These are phyloP conservation scores for Paulownia fortunei DNA, from an alignment of 257 asterid genomes.

Conservation along the genomic window DNA sequence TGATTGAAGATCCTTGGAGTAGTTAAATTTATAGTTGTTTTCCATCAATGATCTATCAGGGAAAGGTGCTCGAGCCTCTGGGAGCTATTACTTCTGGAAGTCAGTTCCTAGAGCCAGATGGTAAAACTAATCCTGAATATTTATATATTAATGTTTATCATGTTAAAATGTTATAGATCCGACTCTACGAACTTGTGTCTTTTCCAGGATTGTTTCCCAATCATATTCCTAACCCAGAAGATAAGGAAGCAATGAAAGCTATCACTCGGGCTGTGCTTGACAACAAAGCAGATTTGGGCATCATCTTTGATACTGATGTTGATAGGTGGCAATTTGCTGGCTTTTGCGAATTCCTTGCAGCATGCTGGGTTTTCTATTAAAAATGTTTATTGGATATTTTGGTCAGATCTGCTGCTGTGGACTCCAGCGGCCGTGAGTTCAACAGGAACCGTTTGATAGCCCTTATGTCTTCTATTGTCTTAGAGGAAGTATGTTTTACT, in stretches of 20 bases:
- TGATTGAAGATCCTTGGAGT: slow-evolving; percentile 21
- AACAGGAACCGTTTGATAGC: slow-evolving; percentile 97
- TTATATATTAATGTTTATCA: slow-evolving; percentile 3
- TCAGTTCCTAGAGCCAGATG: slow-evolving; percentile 97
- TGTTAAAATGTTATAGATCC: slow-evolving; percentile 19
- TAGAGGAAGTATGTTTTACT: slow-evolving; percentile 79
- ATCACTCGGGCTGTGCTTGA: slow-evolving; percentile 83
- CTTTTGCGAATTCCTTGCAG: slow-evolving; percentile 14
- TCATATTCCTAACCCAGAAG: slow-evolving; percentile 99
- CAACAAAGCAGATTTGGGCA: slow-evolving; percentile 92
- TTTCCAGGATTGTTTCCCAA: slow-evolving; percentile 89
- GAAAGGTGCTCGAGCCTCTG: slow-evolving; percentile 93
- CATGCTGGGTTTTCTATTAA: slow-evolving; percentile 22
- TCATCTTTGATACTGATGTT: slow-evolving; percentile 98
- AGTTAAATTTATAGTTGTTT: slow-evolving; percentile 26
- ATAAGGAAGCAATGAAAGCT: slow-evolving; percentile 94
- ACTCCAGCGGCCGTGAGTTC: slow-evolving; percentile 86
- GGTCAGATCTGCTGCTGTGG: slow-evolving; percentile 98
- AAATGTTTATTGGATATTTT: slow-evolving; percentile 24
- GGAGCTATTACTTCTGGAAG: slow-evolving; percentile 97
- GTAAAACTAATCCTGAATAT: slow-evolving; percentile 51
- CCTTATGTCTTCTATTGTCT: slow-evolving; percentile 87
- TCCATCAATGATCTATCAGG: slow-evolving; percentile 59
- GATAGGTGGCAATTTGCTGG: slow-evolving; percentile 68
- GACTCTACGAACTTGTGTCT: slow-evolving; percentile 23